Evolutionary conservation across 371 early-diverging fungal species (phyloP).

Genomic region (Haplosporangium sp.): DNA sequence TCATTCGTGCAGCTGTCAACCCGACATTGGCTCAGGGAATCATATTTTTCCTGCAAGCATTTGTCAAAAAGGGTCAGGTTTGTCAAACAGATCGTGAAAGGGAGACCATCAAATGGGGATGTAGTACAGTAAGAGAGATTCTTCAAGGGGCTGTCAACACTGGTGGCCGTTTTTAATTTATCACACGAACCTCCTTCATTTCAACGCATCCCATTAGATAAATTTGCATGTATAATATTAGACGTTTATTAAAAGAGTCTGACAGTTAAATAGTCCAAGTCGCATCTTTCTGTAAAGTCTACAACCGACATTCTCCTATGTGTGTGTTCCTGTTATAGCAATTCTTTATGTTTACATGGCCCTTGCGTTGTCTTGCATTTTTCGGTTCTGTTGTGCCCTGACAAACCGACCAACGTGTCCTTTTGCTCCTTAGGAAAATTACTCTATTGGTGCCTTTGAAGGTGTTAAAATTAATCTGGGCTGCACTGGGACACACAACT

Average conservation of each 20-base stretch:
- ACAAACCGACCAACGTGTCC: conserved; percentile 10
- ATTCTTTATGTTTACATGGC: not conserved
- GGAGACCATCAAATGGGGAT: conserved; percentile 72
- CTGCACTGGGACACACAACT: conserved; percentile 9
- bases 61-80: conserved; percentile 62
- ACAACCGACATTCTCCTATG: not conserved
- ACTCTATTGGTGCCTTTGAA: not conserved
- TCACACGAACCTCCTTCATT: not conserved
- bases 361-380: conserved; percentile 2
- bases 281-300: not conserved
- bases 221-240: not conserved
- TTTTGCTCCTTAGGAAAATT: not conserved
- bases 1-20: conserved; percentile 67
- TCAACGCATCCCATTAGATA: not conserved
- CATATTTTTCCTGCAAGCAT: conserved; percentile 77
- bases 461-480: not conserved
- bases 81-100: conserved; percentile 61
- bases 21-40: conserved; percentile 80
- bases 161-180: conserved; percentile 48
- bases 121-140: conserved; percentile 71
- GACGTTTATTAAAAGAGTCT: no score
- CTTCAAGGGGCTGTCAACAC: conserved; percentile 60
- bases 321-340: not conserved
- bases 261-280: no score
- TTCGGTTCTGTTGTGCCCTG: conserved; percentile 18